Percentiles rank a stretch among this genome's conserved stretches.
Evolutionary conservation across 306 rosid species (phyloP).

Genomic region (Rosa rugosa): DNA sequence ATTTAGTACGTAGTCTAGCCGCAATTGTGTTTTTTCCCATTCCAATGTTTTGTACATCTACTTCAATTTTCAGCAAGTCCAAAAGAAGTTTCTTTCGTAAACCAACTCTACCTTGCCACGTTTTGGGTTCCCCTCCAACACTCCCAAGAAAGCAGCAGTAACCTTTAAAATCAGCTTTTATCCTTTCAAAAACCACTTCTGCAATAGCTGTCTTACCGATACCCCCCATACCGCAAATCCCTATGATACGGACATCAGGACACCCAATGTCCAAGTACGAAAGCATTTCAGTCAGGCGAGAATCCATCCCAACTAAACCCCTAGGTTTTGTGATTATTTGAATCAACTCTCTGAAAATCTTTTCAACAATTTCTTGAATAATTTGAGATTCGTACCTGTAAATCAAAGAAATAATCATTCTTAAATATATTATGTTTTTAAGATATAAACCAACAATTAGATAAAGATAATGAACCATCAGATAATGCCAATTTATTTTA

Average conservation of each 20-base stretch:
- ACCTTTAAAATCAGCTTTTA: slow-evolving; percentile 16
- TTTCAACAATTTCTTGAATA: background rate
- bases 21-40: background rate
- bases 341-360: background rate
- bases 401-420: background rate
- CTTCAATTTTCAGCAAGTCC: background rate
- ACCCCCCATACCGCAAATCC: slow-evolving; percentile 17
- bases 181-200: too few species aligned
- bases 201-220: too few species aligned
- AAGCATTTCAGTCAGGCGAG: background rate
- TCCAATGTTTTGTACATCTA: background rate
- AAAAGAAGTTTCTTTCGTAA: slow-evolving; percentile 6
- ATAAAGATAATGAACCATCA: too few species aligned
- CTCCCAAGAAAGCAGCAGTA: slow-evolving; percentile 9
- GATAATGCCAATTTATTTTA: too few species aligned
- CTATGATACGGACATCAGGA: too few species aligned
- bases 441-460: too few species aligned
- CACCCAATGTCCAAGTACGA: background rate
- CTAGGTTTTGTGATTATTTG: background rate
- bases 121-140: too few species aligned
- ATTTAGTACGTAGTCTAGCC: slow-evolving; percentile 3
- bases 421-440: too few species aligned
- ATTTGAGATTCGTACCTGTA: background rate
- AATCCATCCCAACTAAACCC: background rate
- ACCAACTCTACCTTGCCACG: too few species aligned